These are phyloP conservation scores for Podospora pseudopauciseta DNA, from an alignment of 495 filamentous ascomycete species.

Conservation along the genomic window DNA sequence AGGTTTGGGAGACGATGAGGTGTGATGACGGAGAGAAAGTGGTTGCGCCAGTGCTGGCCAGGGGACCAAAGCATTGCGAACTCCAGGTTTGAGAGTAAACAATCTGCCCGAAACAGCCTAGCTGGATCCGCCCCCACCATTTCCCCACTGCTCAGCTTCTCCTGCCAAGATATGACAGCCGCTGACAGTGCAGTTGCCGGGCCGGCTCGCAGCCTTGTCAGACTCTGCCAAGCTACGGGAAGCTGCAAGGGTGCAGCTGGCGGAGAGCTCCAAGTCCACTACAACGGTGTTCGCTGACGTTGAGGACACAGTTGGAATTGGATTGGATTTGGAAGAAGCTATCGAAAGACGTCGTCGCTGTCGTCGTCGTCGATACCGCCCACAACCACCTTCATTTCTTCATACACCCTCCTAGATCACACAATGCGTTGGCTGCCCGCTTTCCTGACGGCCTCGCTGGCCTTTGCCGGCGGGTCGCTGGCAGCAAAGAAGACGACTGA, in stretches of 20 bases:
- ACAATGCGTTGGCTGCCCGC: slow-evolving; percentile 57
- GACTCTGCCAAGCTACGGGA: background rate
- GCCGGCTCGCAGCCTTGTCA: background rate
- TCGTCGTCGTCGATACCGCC: slow-evolving; percentile 23
- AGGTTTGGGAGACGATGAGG: background rate
- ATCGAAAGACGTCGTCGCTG: slow-evolving; percentile 1
- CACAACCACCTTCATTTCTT: slow-evolving; percentile 1
- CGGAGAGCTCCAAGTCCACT: slow-evolving; percentile 9
- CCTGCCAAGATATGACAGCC: slow-evolving; percentile 4
- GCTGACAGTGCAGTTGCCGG: background rate
- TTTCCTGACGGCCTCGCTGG: slow-evolving; percentile 52
- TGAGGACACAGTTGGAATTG: slow-evolving; percentile 19
- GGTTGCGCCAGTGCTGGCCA: background rate
- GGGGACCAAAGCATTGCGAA: slow-evolving; percentile 15
- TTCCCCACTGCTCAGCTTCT: slow-evolving; percentile 1
- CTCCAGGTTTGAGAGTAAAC: slow-evolving; percentile 31
- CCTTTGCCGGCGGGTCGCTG: slow-evolving; percentile 46
- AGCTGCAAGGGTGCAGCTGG: background rate
- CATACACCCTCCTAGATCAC: slow-evolving; percentile 17
- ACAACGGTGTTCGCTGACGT: slow-evolving; percentile 13
- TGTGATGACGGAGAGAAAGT: slow-evolving; percentile 10
- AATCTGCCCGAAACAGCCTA: slow-evolving; percentile 31
- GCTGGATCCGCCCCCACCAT: slow-evolving; percentile 2
- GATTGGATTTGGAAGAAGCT: background rate
- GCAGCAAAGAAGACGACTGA: slow-evolving; percentile 54